Evolutionary conservation across 805 yeast species (phyloP), one percentile per base, ranked within the genome.

Genomic region (Candida chauliodis): DNA sequence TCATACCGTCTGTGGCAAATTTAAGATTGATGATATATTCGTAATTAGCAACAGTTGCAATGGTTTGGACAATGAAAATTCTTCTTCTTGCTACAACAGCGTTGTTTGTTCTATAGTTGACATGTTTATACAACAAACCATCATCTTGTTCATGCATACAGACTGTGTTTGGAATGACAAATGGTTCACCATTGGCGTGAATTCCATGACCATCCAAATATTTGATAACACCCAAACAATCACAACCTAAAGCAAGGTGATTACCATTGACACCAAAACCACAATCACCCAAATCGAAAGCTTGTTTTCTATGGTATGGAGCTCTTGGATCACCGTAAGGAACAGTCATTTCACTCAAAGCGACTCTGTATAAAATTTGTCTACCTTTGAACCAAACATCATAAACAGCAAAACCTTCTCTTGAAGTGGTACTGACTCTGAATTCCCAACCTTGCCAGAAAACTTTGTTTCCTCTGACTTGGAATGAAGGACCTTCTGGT

Each of bases 401-500:
- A 58, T 84, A 84, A 23, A 84, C 48, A 22, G 81, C 91, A 50
- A 82, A 71, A 48, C 95, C 95, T 64, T 84, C 95, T 69, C 95
- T 79, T 36, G 76, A 79, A 51, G 79, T 79, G 36, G 84, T 67
- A 37, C 78, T 72, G 30, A 78, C 84, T 58, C 82, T 73, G 66
- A 84, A 82, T 58, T 79, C 82, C 93, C 93, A 84, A 17, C 82
- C 88, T 65, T 82, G 91, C 95, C 95, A 84, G 43, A 66, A 61
- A 48, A 85, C 73, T 55, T 78, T 78, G 45, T 75, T 65, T 27
- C 81, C 83, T 10, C 16, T 32, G 33, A 78, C 63, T 16, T 71
- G 52, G 67, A 81, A 84, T 2, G 87, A 79, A 9, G 89, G 78
- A 46, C 95, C 95, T 50, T 85, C 91, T 36, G 93, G 91, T 63